These are phyloP conservation scores for Dothideomycetes sp. DNA, from an alignment of 2,329 filamentous ascomycete genomes.

Conservation along the genomic window DNA sequence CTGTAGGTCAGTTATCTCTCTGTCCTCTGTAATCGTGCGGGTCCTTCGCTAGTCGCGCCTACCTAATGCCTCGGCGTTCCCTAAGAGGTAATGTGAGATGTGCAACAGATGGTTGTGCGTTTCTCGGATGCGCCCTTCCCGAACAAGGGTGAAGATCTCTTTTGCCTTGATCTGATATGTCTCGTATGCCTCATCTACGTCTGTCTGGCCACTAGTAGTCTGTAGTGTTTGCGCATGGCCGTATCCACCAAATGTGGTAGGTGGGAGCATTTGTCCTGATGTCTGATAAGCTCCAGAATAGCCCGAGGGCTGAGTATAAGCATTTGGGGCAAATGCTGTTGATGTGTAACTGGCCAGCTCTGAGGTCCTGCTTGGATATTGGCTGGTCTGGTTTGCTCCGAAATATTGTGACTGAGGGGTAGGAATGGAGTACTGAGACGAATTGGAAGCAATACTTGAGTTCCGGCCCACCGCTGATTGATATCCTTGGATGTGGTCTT, in stretches of 20 bases:
- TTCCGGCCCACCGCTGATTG: not conserved
- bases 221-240: slow-evolving; percentile 30
- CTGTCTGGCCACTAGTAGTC: slow-evolving; percentile 16
- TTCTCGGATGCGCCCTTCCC: slow-evolving; percentile 48
- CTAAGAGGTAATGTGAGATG: slow-evolving; percentile 56
- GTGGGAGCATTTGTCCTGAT: not conserved
- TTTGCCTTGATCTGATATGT: slow-evolving; percentile 45
- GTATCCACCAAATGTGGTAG: not conserved
- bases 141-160: slow-evolving; percentile 62
- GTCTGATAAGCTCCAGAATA: not conserved
- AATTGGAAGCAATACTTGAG: not conserved
- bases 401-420: not conserved
- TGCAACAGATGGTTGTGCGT: slow-evolving; percentile 48
- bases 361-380: not conserved
- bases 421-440: not conserved
- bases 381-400: not conserved
- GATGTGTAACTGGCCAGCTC: not conserved
- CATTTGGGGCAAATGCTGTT: no score
- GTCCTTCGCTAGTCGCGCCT: no score
- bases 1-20: not conserved
- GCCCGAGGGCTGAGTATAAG: not conserved
- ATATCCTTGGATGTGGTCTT: not conserved
- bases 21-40: no score
- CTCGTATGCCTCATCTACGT: slow-evolving; percentile 54
- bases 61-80: slow-evolving; percentile 57